phyloP scores from a whole-genome alignment of 257 asterid genomes.

The Solanum habrochaites region DNA sequence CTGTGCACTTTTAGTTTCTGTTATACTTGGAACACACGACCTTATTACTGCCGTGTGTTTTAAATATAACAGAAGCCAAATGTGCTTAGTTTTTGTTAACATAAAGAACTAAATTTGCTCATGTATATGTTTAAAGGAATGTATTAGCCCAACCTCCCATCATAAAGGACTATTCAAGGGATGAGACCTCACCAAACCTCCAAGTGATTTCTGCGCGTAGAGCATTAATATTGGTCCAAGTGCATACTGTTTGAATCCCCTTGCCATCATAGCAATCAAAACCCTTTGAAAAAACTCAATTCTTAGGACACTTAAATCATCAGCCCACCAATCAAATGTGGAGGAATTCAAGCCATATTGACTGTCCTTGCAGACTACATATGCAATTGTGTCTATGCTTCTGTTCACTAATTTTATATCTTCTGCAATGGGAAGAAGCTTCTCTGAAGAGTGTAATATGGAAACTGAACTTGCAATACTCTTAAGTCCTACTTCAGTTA shows the following conservation, averaged over 20 bases:
- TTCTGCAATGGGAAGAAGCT: constrained; percentile 57
- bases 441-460: constrained; percentile 51
- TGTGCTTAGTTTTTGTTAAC: background rate
- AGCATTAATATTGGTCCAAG: constrained; percentile 72
- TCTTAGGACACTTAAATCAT: constrained; percentile 58
- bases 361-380: constrained; percentile 54
- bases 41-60: background rate
- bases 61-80: background rate
- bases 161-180: background rate
- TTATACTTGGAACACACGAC: background rate
- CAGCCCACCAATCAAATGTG: constrained; percentile 75
- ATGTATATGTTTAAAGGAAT: background rate
- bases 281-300: constrained; percentile 71
- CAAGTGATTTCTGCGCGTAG: constrained; percentile 79
- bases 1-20: background rate
- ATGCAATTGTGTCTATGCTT: constrained; percentile 60
- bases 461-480: constrained; percentile 64
- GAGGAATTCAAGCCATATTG: constrained; percentile 28
- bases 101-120: background rate
- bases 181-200: constrained; percentile 75
- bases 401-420: constrained; percentile 57
- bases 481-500: constrained; percentile 59
- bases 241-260: constrained; percentile 66
- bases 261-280: constrained; percentile 55
- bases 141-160: background rate